A percentile compares a stretch with the other conserved stretches of the same genome.
Conservation (phyloP, 2,329 filamentous ascomycete species). For the Aspergillus ustus region DNA sequence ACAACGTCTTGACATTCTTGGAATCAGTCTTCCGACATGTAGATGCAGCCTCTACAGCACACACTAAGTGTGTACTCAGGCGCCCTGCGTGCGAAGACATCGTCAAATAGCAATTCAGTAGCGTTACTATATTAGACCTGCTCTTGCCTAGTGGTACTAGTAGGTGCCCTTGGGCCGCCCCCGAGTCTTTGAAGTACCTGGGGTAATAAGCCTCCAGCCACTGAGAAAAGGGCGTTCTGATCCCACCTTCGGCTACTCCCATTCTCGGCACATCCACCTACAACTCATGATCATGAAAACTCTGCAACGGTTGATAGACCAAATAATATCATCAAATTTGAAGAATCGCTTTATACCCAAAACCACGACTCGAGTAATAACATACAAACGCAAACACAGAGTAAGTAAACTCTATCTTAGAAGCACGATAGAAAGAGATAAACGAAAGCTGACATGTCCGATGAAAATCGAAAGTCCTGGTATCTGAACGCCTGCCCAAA, state of each 20-base stretch:
- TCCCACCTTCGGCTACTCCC: background rate
- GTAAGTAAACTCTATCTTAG: conserved; percentile 11
- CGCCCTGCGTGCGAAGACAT: too few relatives aligned
- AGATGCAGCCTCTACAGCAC: too few relatives aligned
- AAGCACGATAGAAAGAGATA: background rate
- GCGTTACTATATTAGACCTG: background rate
- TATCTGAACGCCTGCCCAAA: conserved; percentile 7
- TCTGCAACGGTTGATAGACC: background rate
- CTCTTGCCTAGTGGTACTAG: background rate
- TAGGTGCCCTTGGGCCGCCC: background rate
- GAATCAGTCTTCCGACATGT: too few relatives aligned
- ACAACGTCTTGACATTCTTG: too few relatives aligned
- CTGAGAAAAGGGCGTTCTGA: background rate
- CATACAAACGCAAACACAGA: background rate
- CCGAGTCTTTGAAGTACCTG: background rate
- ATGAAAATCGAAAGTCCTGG: background rate
- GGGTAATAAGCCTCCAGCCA: background rate
- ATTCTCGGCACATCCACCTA: background rate
- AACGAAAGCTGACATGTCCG: background rate
- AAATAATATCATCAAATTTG: background rate
- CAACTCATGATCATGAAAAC: background rate
- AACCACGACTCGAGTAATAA: background rate
- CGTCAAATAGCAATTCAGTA: background rate
- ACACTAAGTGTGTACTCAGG: too few relatives aligned
- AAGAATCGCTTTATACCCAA: background rate